Evolutionary conservation across 305 asterid genomes (phyloP).

Genomic region (Fraxinus velutina): DNA sequence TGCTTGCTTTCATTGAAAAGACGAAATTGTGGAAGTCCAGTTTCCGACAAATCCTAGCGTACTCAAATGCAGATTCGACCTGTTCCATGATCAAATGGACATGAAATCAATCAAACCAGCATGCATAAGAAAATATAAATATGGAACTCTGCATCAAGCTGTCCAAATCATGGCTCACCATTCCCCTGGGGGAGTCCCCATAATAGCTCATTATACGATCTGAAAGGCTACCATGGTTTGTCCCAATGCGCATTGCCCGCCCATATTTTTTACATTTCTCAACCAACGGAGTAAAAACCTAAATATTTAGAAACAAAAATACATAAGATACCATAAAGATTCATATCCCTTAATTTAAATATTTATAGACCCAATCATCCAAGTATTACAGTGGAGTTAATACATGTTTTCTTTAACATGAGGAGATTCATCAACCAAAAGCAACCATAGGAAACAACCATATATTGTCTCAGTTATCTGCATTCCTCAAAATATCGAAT

Average conservation of each 20-base stretch:
- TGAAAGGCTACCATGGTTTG: constrained; percentile 98
- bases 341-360: not conserved
- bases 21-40: constrained; percentile 94
- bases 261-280: constrained; percentile 94
- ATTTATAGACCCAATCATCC: not conserved
- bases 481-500: not conserved
- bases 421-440: not conserved
- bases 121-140: not conserved
- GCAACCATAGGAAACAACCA: not conserved
- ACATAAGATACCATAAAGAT: constrained; percentile 5
- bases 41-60: constrained; percentile 87
- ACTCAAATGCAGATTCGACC: constrained; percentile 99
- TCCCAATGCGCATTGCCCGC: constrained; percentile 95
- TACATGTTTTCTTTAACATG: not conserved
- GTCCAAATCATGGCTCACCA: constrained; percentile 52
- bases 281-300: constrained; percentile 97
- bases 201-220: constrained; percentile 97
- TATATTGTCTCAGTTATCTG: not conserved
- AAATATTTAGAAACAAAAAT: constrained; percentile 16
- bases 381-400: not conserved
- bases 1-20: constrained; percentile 99
- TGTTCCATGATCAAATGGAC: constrained; percentile 31
- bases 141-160: not conserved
- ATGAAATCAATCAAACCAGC: constrained; percentile 8
- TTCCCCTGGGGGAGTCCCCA: constrained; percentile 99